Evolutionary conservation across 306 rosid species (phyloP).

Genomic region (Elaeagnus macrophylla): DNA sequence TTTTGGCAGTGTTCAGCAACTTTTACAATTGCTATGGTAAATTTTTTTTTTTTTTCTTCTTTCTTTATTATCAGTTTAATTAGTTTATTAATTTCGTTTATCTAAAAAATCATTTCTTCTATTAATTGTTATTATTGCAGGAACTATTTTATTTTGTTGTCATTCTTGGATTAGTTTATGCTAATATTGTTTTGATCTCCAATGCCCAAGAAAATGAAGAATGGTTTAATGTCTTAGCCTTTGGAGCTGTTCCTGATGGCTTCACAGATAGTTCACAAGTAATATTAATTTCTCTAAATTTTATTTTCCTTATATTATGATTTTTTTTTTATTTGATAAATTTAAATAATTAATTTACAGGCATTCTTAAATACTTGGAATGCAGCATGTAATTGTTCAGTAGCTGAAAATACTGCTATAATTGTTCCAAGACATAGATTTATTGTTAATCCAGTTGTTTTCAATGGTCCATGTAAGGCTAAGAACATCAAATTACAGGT

Average conservation of each 20-base stretch:
- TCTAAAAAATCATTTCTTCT: background rate
- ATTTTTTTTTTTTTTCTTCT: background rate
- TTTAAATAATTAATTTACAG: slow-evolving; percentile 4
- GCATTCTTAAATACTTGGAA: slow-evolving; percentile 30
- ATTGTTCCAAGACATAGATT: slow-evolving; percentile 18
- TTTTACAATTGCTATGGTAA: background rate
- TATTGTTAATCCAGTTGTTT: slow-evolving; percentile 21
- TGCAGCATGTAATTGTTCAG: slow-evolving; percentile 18
- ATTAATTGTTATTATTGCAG: slow-evolving; percentile 9
- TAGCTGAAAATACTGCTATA: slow-evolving; percentile 14
- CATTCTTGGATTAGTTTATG: slow-evolving; percentile 17
- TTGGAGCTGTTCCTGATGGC: slow-evolving; percentile 27
- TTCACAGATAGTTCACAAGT: slow-evolving; percentile 22
- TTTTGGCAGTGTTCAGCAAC: background rate
- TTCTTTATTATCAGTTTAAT: background rate
- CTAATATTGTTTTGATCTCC: slow-evolving; percentile 3
- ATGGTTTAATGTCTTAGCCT: slow-evolving; percentile 17
- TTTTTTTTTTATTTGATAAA: background rate
- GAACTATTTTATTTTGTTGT: slow-evolving; percentile 1
- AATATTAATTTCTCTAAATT: background rate
- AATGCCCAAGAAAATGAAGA: slow-evolving; percentile 6
- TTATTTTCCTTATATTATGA: background rate
- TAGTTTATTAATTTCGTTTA: background rate
- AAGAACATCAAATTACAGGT: slow-evolving; percentile 27
- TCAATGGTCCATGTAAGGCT: slow-evolving; percentile 32